Conservation (phyloP, 1,284 basidiomycete genomes). For the Marasmius fiardii region DNA sequence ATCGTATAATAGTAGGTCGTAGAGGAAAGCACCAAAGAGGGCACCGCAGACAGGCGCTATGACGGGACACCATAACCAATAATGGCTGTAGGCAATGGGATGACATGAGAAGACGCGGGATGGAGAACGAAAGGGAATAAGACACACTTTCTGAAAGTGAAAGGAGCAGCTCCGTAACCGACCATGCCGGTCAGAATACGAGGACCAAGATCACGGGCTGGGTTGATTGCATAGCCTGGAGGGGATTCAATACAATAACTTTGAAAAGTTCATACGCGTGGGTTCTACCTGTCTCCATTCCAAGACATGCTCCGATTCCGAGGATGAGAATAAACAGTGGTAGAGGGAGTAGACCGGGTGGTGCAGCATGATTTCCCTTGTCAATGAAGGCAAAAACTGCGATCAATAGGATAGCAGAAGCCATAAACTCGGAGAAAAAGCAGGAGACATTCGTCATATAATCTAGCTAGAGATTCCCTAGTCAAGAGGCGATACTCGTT, state of each 20-base stretch:
- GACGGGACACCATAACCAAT: slow-evolving; percentile 76
- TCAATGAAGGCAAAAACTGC: slow-evolving; percentile 38
- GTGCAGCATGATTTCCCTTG: slow-evolving; percentile 37
- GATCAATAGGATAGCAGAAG: slow-evolving; percentile 32
- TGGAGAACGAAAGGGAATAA: not conserved
- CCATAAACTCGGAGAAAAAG: slow-evolving; percentile 17
- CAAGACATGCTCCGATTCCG: slow-evolving; percentile 44
- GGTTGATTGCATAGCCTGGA: slow-evolving; percentile 50
- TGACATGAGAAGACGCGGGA: not conserved
- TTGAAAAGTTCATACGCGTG: too few relatives aligned
- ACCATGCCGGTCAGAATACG: slow-evolving; percentile 49
- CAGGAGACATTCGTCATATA: slow-evolving; percentile 34
- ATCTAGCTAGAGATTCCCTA: slow-evolving; percentile 24
- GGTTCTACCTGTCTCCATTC: slow-evolving; percentile 48
- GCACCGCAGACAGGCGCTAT: slow-evolving; percentile 58
- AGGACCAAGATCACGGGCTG: slow-evolving; percentile 56
- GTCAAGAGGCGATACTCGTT: not conserved
- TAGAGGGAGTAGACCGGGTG: slow-evolving; percentile 40
- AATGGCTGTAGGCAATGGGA: slow-evolving; percentile 40
- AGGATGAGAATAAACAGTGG: slow-evolving; percentile 46
- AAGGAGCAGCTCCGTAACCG: slow-evolving; percentile 44
- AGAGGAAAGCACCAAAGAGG: slow-evolving; percentile 46
- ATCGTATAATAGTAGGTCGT: slow-evolving; percentile 51
- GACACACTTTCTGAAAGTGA: slow-evolving; percentile 35
- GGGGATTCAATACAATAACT: not conserved